Evolutionary conservation across 768 basidiomycete species (phyloP).

Genomic region (Gymnopilus junonius): DNA sequence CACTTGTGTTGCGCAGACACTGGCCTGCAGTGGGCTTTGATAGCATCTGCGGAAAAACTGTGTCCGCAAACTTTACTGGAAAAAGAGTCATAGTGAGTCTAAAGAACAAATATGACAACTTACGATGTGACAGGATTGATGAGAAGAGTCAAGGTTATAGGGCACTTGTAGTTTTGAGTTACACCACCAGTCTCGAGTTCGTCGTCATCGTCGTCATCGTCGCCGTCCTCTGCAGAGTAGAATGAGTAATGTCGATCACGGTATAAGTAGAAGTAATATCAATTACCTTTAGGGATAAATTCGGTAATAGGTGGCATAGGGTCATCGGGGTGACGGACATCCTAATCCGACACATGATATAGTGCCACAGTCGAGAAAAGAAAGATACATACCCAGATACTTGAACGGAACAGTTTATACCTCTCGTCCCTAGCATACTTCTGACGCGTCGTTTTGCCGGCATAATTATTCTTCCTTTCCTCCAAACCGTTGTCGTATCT

Average conservation of each 20-base stretch:
- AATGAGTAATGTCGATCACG: background rate
- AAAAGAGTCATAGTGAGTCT: constrained; percentile 10
- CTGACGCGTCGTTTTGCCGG: constrained; percentile 70
- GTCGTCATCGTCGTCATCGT: constrained; percentile 83
- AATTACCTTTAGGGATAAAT: constrained; percentile 69
- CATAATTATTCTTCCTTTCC: constrained; percentile 49
- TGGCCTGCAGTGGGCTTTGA: constrained; percentile 62
- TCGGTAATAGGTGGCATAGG: constrained; percentile 81
- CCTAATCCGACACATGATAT: constrained; percentile 43
- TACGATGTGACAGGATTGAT: constrained; percentile 85
- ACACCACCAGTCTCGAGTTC: constrained; percentile 89
- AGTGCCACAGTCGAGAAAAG: background rate
- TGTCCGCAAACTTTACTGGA: constrained; percentile 73
- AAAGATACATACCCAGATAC: constrained; percentile 61
- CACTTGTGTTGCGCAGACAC: constrained; percentile 47
- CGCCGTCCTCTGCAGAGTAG: constrained; percentile 67
- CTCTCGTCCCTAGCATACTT: constrained; percentile 69
- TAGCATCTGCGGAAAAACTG: constrained; percentile 77
- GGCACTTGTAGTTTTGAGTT: constrained; percentile 84
- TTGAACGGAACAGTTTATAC: constrained; percentile 66
- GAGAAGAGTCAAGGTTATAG: constrained; percentile 70
- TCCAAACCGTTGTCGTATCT: constrained; percentile 55
- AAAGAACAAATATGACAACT: constrained; percentile 28
- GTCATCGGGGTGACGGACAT: constrained; percentile 63
- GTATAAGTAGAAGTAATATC: background rate